Evolutionary conservation across 177 flowering plant genomes (phyloP), one percentile per base, ranked within the genome.

Genomic region (Vitis hybrid): DNA sequence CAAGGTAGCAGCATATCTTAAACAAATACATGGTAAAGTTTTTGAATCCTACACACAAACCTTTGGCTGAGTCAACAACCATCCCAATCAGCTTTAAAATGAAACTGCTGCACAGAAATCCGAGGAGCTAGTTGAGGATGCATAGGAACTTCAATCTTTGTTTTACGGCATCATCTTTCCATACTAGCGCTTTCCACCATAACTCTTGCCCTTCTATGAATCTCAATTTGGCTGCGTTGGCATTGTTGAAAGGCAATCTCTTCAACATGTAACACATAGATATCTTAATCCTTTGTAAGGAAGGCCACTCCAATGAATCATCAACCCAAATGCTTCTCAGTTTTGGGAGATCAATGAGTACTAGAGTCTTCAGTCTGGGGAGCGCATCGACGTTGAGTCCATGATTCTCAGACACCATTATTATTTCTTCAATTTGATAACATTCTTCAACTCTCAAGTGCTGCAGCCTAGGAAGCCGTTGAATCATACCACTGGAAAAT

Each of bases 291-390:
- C n/a, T 65, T n/a, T n/a, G n/a, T n/a, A n/a, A n/a, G n/a, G n/a
- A 69, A 4, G 73, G 73, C 77, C 77, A 70, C 20, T 15, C 54
- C 54, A 69, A 60, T 18, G 47, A 54, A 13, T 51, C 66, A 59
- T 59, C 62, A 3, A 3, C 22, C 4, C 64, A 68, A 12, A 65
- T 69, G 18, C 62, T 52, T 28, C 2, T 20, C 12, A 77, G 55
- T 11, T 54, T 53, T 19, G 66, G 76, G 13, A 73, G 28, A 7
- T 69, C 20, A 12, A 64, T 1, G 2, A 77, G 76, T 64, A 3
- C 17, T 17, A 77, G 49, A 5, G 17, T 55, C 47, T 60, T 59
- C 15, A 77, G 18, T 13, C 24, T 57, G 9, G 77, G 73, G 2
- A 75, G 72, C 3, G 14, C 52, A 3, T 7, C 1, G 1, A 24